phyloP scores from a whole-genome alignment of 2,329 filamentous ascomycete genomes.

The Xylariaceae sp. region DNA sequence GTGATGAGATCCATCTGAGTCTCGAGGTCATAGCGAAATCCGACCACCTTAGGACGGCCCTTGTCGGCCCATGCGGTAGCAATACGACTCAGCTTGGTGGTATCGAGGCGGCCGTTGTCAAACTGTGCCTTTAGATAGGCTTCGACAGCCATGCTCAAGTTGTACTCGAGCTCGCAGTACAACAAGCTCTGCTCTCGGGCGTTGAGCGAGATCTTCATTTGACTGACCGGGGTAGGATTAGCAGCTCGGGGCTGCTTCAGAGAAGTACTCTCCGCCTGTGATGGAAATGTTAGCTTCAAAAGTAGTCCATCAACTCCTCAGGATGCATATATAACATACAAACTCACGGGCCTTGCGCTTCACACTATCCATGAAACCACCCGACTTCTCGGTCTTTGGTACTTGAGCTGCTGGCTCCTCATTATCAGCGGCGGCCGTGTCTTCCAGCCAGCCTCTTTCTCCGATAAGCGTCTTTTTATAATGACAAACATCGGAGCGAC shows the following conservation, averaged over 20 bases:
- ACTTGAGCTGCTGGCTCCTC: neutral
- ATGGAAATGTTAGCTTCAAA: constrained; percentile 15
- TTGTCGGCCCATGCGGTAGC: constrained; percentile 47
- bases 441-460: constrained; percentile 52
- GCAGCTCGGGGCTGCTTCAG: constrained; percentile 11
- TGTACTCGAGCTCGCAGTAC: constrained; percentile 55
- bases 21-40: constrained; percentile 56
- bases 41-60: constrained; percentile 50
- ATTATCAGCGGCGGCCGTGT: constrained; percentile 22
- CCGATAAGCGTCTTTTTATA: constrained; percentile 48
- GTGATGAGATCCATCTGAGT: constrained; percentile 53
- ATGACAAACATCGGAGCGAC: constrained; percentile 1
- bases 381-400: constrained; percentile 22
- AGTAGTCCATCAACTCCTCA: neutral
- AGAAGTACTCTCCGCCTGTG: constrained; percentile 12
- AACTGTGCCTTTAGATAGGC: constrained; percentile 49
- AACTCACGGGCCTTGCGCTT: constrained; percentile 50
- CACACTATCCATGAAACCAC: constrained; percentile 24
- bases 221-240: constrained; percentile 9
- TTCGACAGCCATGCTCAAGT: constrained; percentile 47
- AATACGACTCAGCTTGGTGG: constrained; percentile 47
- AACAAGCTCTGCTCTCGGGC: constrained; percentile 54
- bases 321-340: constrained; percentile 33
- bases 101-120: constrained; percentile 49
- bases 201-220: constrained; percentile 43